Base-by-base conservation (phyloP, 441 rosid species). In the Mallotus japonicus region DNA sequence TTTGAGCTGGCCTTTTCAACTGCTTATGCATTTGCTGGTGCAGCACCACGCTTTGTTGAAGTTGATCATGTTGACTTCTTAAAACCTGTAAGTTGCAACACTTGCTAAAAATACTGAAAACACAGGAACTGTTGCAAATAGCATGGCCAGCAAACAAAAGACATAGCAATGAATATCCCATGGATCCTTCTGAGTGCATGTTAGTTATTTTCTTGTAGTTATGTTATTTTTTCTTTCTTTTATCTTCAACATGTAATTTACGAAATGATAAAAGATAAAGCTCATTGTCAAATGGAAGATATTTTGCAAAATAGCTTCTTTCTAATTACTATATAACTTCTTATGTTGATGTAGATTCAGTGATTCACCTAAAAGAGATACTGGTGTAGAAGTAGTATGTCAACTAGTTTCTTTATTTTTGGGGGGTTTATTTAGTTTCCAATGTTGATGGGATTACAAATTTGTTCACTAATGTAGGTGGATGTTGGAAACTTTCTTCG, bases 31-130 rank as follows among this genome's bases (percentile, higher is more conserved):
- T 92, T 92, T 70, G 93, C 95, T 13, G 98, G 97, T 75, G 63
- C 83, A 65, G 88, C 83, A 40, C 98, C 97, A 9, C 83, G 75
- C 85, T 91, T 92, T 80, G 73, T 88, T 22, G 93, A 92, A 85
- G 92, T 91, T 75, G 96, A 92, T 81, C 97, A 89, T 78, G 93
- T 92, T 62, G 93, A 92, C 85, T 92, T 92, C 79, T 75, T 89
- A 54, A 85, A 87, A 80, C 97, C 96, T 73, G 95, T 90, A 56
- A 85, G 94, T 87, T 74, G 16, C 24, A 10, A 14, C 34, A 7
- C 13, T 10, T 73, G 32, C 32, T 28, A 28, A 28, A 28, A 28
- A 28, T 28, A 1, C 2, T 28, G 32, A 28, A 28, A 28, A 28
- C 32, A 28, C 32, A 28, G 8, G 54, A 60, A 63, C 4, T 58